Evolutionary conservation across 805 yeast species (phyloP).

Genomic region (Sugiyamaella mastotermitis): DNA sequence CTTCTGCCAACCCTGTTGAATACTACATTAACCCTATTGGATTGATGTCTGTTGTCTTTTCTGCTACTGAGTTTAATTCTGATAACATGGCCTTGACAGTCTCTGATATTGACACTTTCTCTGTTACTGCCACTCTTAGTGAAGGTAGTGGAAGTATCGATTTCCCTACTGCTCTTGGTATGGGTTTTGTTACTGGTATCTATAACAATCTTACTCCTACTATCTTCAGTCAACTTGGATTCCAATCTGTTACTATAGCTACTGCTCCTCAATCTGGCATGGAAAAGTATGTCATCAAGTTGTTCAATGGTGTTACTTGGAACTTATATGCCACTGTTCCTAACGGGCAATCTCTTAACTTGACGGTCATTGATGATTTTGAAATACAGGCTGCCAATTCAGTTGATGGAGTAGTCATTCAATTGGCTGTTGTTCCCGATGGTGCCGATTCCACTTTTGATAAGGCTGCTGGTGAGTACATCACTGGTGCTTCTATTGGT

Average conservation of each 20-base stretch:
- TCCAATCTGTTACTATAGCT: slow-evolving; percentile 35
- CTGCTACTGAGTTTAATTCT: slow-evolving; percentile 44
- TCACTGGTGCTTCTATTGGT: slow-evolving; percentile 40
- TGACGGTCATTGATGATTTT: slow-evolving; percentile 30
- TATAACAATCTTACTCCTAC: slow-evolving; percentile 46
- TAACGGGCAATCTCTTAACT: slow-evolving; percentile 26
- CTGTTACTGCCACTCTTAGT: slow-evolving; percentile 38
- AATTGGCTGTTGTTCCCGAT: slow-evolving; percentile 47
- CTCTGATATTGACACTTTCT: slow-evolving; percentile 43
- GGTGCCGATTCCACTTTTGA: slow-evolving; percentile 40
- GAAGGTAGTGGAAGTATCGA: slow-evolving; percentile 35
- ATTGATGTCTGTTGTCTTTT: slow-evolving; percentile 48
- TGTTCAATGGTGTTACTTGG: slow-evolving; percentile 43
- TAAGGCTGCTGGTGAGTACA: slow-evolving; percentile 63
- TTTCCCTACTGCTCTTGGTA: slow-evolving; percentile 70
- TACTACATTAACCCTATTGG: slow-evolving; percentile 54
- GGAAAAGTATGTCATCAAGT: slow-evolving; percentile 36
- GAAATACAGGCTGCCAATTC: slow-evolving; percentile 33
- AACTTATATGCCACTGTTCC: slow-evolving; percentile 44
- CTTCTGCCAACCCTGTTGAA: slow-evolving; percentile 34
- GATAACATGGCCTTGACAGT: slow-evolving; percentile 38
- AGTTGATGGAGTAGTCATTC: slow-evolving; percentile 48
- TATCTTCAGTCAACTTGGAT: slow-evolving; percentile 42
- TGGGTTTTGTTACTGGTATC: slow-evolving; percentile 70
- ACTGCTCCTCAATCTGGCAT: slow-evolving; percentile 27